Percentiles rank a stretch among this genome's conserved stretches.
phyloP scores from a whole-genome alignment of 768 basidiomycete species.

The Mycena vitilis region DNA sequence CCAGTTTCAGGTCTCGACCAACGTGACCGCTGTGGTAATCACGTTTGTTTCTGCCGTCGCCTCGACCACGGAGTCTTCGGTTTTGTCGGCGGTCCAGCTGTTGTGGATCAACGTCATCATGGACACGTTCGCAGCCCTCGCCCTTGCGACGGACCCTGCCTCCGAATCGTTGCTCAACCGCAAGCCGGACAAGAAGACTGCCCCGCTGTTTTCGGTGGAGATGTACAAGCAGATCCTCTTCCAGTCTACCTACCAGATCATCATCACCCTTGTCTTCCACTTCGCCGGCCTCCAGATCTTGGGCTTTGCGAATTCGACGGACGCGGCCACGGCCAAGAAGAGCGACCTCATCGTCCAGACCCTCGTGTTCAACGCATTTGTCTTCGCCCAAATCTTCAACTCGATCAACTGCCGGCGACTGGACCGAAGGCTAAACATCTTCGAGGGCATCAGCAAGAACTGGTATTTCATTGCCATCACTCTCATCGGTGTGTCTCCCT shows the following conservation, averaged over 20 bases:
- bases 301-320: conserved; percentile 55
- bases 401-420: conserved; percentile 91
- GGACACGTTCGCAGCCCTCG: conserved; percentile 98
- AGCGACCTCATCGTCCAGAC: conserved; percentile 73
- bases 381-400: conserved; percentile 98
- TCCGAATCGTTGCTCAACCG: conserved; percentile 83
- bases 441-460: conserved; percentile 84
- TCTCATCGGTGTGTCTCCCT: conserved; percentile 76
- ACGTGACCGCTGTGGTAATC: conserved; percentile 94
- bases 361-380: conserved; percentile 97
- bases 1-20: conserved; percentile 95
- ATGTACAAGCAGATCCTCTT: conserved; percentile 98
- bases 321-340: conserved; percentile 45
- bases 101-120: conserved; percentile 99
- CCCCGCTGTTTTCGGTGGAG: conserved; percentile 89
- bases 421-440: conserved; percentile 88
- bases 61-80: conserved; percentile 79
- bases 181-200: conserved; percentile 89
- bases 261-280: conserved; percentile 88
- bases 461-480: conserved; percentile 89
- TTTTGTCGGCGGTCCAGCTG: conserved; percentile 95
- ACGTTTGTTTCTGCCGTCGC: conserved; percentile 93
- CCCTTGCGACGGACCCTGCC: conserved; percentile 96
- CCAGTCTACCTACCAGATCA: conserved; percentile 90
- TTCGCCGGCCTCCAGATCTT: conserved; percentile 84